Conservation (phyloP, 208 protist species). For the Leishmania lainsoni region DNA sequence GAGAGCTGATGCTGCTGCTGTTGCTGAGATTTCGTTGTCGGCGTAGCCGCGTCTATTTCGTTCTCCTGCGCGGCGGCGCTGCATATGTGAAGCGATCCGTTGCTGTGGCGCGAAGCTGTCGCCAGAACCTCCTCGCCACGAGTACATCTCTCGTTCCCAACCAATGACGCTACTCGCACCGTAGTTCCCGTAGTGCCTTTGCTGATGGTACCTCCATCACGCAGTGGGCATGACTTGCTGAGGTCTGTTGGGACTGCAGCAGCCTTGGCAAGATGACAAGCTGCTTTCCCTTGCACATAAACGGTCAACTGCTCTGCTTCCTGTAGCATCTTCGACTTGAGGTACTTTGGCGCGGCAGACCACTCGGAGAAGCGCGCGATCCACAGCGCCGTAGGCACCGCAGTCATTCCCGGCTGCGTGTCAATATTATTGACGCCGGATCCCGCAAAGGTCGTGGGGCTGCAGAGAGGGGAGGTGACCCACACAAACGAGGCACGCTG, state of each 20-base stretch:
- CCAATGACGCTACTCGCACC: background rate
- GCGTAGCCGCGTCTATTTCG: slow-evolving; percentile 31
- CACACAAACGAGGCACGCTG: slow-evolving; percentile 25
- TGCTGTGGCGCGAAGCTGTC: background rate
- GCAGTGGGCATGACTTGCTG: background rate
- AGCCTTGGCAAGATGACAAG: background rate
- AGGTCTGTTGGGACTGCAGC: background rate
- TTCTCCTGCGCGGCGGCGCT: slow-evolving; percentile 4
- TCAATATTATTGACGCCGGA: background rate
- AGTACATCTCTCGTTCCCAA: background rate
- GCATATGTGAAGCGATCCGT: background rate
- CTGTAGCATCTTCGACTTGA: slow-evolving; percentile 28
- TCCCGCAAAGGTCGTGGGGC: background rate
- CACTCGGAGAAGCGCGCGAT: slow-evolving; percentile 10
- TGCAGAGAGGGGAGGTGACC: background rate
- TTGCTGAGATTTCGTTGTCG: slow-evolving; percentile 21
- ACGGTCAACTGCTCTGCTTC: slow-evolving; percentile 16
- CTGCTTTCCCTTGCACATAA: background rate
- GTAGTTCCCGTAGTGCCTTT: background rate
- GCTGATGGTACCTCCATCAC: background rate
- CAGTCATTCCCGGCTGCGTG: background rate
- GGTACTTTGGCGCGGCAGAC: slow-evolving; percentile 16
- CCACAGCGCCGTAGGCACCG: slow-evolving; percentile 17
- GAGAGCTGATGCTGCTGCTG: background rate
- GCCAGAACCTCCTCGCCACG: background rate